Base-by-base conservation (phyloP, 441 rosid genomes). In the Pelargonium cotyledonis region DNA sequence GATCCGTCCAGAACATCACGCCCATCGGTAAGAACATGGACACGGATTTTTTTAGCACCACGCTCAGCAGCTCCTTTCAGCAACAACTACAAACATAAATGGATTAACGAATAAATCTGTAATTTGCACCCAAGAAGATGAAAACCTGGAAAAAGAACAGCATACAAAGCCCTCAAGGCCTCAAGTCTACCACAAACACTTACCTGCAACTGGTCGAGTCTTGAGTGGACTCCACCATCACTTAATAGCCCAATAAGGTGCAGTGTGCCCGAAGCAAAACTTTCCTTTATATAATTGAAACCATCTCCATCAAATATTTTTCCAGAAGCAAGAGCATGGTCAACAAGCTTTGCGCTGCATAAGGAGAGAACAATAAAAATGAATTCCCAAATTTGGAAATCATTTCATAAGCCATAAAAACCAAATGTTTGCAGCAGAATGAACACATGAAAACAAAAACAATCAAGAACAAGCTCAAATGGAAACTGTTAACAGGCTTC, bases 1-100 rank as follows among this genome's bases (percentile, higher is more conserved):
- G 97, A 82, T 16, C 98, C 98, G 80, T 93, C 98, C 79, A 91
- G 77, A 73, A 91, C 97, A 89, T 94, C 99, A 73, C 97, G 96
- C 58, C 99, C 99, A 80, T 94, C 99, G 2, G 99, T 94, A 68
- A 94, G 97, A 75, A 91, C 57, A 72, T 94, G 99, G 38, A 91
- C 81, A 14, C 99, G 90, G 75, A 94, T 91, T 77, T 94, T 87
- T 75, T 87, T 94, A 67, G 95, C 97, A 66, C 97, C 97, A 43
- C n/a, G 89, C 71, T 94, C 93, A 61, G 80, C 75, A 8, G 88
- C 85, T 69, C 99, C 99, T 77, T 91, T 89, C 14, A 94, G 68
- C 76, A 94, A 58, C 85, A 89, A 68, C 99, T 91, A 82, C 72
- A 60, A 51, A 51, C 16, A 29, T 29, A 51, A 51, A 51, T 51